Evolutionary conservation across 2,329 filamentous ascomycete genomes (phyloP), one percentile per base, ranked within the genome.

Genomic region (Alternaria angustiovoidea): DNA sequence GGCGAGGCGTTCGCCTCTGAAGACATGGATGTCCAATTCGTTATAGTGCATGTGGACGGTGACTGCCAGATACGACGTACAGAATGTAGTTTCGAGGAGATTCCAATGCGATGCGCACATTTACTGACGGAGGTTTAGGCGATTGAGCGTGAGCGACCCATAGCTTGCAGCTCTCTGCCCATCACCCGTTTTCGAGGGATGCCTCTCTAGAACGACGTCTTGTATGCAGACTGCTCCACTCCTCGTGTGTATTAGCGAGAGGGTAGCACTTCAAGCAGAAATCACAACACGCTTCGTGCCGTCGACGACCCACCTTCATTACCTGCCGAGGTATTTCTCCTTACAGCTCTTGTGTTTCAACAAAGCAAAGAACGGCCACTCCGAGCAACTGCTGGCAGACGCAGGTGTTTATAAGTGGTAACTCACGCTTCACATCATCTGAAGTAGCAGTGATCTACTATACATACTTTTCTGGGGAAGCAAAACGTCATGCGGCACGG

Each of bases 321-420:
- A 42, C 42, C 18, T 28, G 24, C 16, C 34, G 34, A 20, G 47
- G 14, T 22, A 18, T 30, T 44, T 24, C 42, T 47, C 36, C 24
- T 36, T 32, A 44, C 51, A 54, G 57, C 28, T 24, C 24, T 24
- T 3, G 18, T 43, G 42, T 44, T 22, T 32, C 24, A 48, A 28
- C 28, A 43, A 43, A 26, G 32, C 43, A n/a, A 16, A 44, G 9
- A 55, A 56, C 41, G 57, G 52, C 46, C 30, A 43, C 30, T 32
- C 36, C 44, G 53, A 51, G 26, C 28, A 42, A 44, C 26, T 11
- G 20, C 32, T 36, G 32, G 41, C 16, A 20, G 22, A 47, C 28
- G 14, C 32, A n/a, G 24, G 14, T 26, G 20, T 49, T 42, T 24
- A 30, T 49, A 36, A 38, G 22, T 38, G 46, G 46, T 12, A 49